Evolutionary conservation across 78 protist species (phyloP).

Genomic region (Cavenderia fasciculata): DNA sequence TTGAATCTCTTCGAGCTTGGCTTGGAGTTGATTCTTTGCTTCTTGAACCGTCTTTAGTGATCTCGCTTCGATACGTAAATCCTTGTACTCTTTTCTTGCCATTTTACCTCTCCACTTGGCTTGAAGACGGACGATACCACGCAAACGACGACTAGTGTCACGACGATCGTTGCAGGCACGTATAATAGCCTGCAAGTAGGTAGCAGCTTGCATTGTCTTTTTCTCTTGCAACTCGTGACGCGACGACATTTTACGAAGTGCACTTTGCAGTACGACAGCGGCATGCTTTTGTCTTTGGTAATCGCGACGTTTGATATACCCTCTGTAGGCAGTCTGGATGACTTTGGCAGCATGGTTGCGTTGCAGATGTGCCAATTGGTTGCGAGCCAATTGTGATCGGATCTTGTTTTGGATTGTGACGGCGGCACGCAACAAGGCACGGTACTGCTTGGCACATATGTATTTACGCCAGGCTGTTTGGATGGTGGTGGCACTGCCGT

Average conservation of each 20-base stretch:
- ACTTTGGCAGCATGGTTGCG: conserved; percentile 10
- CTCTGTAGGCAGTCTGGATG: conserved; percentile 39
- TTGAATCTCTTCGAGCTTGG: conserved; percentile 65
- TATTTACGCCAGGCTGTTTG: conserved; percentile 44
- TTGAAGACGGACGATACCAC: conserved; percentile 40
- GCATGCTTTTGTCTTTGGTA: conserved; percentile 6
- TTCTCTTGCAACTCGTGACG: neutral
- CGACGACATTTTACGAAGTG: neutral
- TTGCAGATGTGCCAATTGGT: neutral
- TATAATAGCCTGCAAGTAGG: conserved; percentile 36
- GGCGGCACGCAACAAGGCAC: neutral
- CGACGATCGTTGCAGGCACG: conserved; percentile 1
- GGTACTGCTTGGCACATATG: neutral
- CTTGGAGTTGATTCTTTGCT: conserved; percentile 60
- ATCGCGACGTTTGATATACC: neutral
- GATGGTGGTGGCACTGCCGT: conserved; percentile 44
- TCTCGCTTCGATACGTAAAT: conserved; percentile 62
- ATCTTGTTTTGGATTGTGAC: conserved; percentile 44
- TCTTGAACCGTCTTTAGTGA: conserved; percentile 48
- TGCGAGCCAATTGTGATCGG: conserved; percentile 18
- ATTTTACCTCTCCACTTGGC: conserved; percentile 74
- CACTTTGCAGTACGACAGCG: neutral
- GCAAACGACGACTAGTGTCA: neutral
- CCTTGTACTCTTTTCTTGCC: conserved; percentile 37
- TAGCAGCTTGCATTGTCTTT: conserved; percentile 13